These are phyloP conservation scores for Singerocomus rubriflavus DNA, from an alignment of 1,284 basidiomycete species.

Conservation along the genomic window DNA sequence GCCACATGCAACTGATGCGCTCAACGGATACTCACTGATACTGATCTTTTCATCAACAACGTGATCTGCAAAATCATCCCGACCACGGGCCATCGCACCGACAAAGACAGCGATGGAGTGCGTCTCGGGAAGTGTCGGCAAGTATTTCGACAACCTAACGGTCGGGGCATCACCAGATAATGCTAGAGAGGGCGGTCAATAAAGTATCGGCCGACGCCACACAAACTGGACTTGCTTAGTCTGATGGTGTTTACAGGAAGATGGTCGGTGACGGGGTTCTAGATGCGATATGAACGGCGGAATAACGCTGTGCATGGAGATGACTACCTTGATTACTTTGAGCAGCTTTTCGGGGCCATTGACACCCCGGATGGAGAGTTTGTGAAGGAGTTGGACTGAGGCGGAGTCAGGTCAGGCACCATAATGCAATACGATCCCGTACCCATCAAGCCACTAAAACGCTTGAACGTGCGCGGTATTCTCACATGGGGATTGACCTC, in stretches of 20 bases:
- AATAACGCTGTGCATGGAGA: background rate
- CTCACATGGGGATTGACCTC: conserved; percentile 98
- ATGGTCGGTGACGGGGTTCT: conserved; percentile 97
- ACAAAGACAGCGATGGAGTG: conserved; percentile 95
- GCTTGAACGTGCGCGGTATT: conserved; percentile 98
- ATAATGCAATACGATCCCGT: conserved; percentile 29
- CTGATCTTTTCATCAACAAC: conserved; percentile 96
- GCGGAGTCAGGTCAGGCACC: conserved; percentile 2
- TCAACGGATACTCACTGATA: conserved; percentile 92
- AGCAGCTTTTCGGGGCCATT: conserved; percentile 96
- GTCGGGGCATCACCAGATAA: conserved; percentile 91
- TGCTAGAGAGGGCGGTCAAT: conserved; percentile 46
- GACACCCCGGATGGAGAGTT: conserved; percentile 91
- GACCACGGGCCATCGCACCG: conserved; percentile 94
- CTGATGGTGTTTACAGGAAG: conserved; percentile 95
- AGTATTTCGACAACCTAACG: conserved; percentile 78
- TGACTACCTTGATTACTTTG: conserved; percentile 87
- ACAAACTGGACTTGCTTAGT: conserved; percentile 65
- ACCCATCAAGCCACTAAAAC: conserved; percentile 99
- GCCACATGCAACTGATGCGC: conserved; percentile 95
- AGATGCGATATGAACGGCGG: conserved; percentile 7
- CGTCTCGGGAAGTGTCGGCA: conserved; percentile 79
- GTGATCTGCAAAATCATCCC: conserved; percentile 97
- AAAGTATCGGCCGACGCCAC: conserved; percentile 3
- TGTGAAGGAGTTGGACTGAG: conserved; percentile 94